Base-by-base conservation (phyloP, 352 stramenopile genomes). In the Phytophthora rubi region DNA sequence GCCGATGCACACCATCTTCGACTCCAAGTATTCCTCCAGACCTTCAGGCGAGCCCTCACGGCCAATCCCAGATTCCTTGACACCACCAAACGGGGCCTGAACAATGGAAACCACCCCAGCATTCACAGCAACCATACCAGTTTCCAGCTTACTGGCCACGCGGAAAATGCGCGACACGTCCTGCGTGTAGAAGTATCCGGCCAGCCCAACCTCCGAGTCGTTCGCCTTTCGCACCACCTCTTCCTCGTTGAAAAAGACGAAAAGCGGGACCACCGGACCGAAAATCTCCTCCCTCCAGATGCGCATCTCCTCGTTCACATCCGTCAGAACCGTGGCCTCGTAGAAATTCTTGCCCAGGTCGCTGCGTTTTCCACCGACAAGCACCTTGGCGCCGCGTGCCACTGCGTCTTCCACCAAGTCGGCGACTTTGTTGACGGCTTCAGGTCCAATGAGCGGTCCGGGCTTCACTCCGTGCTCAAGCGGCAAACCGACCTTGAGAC, bases 171-270 rank as follows among this genome's bases (percentile, higher is more conserved):
- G 81, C 18, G 73, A 74, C 18, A 98, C 47, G 68, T 98, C 83
- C 35, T 86, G 79, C 23, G 93, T 97, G 77, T 89, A 99, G 70
- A 98, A 97, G 74, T 98, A 99, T 6, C 85, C 82, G 0, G 96
- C 93, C 32, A 99, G 85, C 0, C 97, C 97, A 2, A 85, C 73
- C 7, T 88, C 76, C 15, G 76, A 95, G 70, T 93, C 83, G 82
- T 99, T 99, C 23, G 97, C 97, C 33, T 96, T 81, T 8, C 68
- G 61, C 23, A 99, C 53, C 7, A 96, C 97, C 65, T 99, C 93
- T 7, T 97, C 91, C 57, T 98, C 97, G 6, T 73, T 92, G 10
- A 87, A 73, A 82, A 99, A 99, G 21, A 76, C 81, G 53, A 86
- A 89, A 10, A 99, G 75, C 28, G 92, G 76, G 12, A 95, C 88